Evolutionary conservation across 2,329 filamentous ascomycete genomes (phyloP).

Genomic region (Nemania diffusa): DNA sequence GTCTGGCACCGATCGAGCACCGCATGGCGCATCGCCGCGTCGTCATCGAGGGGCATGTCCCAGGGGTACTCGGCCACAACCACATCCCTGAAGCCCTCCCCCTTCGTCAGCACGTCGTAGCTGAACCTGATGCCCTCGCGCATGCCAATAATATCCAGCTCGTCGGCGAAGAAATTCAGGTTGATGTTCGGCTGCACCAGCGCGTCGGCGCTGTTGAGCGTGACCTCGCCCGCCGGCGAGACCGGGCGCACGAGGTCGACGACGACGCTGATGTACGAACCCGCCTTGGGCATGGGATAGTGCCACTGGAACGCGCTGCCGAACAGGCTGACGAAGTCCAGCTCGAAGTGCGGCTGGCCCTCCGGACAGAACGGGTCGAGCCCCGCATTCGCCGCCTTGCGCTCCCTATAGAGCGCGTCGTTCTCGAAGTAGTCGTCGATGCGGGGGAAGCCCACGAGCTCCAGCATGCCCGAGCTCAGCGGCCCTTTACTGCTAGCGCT

Average conservation of each 20-base stretch:
- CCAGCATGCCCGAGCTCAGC: slow-evolving; percentile 55
- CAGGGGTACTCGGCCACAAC: slow-evolving; percentile 67
- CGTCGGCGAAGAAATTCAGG: slow-evolving; percentile 68
- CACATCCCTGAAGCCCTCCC: slow-evolving; percentile 66
- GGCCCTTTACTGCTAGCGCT: slow-evolving; percentile 53
- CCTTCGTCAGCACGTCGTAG: slow-evolving; percentile 67
- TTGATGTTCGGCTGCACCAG: slow-evolving; percentile 59
- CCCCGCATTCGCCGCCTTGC: slow-evolving; percentile 55
- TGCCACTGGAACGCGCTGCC: slow-evolving; percentile 60
- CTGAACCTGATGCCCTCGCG: slow-evolving; percentile 66
- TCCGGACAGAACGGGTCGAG: slow-evolving; percentile 65
- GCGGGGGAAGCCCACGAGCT: slow-evolving; percentile 66
- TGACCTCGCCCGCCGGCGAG: slow-evolving; percentile 62
- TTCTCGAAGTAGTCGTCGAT: slow-evolving; percentile 65
- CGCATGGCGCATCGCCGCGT: slow-evolving; percentile 65
- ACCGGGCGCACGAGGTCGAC: slow-evolving; percentile 57
- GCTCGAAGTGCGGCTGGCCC: slow-evolving; percentile 69
- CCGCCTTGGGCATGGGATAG: slow-evolving; percentile 52
- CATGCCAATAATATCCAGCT: slow-evolving; percentile 66
- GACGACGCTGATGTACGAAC: slow-evolving; percentile 67
- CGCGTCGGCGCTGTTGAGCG: slow-evolving; percentile 60
- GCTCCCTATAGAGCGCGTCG: slow-evolving; percentile 57
- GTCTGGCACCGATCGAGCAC: slow-evolving; percentile 70
- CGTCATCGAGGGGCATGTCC: slow-evolving; percentile 66
- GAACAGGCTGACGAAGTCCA: slow-evolving; percentile 71